phyloP scores from a whole-genome alignment of 441 rosid species.

The Breynia disticha region DNA sequence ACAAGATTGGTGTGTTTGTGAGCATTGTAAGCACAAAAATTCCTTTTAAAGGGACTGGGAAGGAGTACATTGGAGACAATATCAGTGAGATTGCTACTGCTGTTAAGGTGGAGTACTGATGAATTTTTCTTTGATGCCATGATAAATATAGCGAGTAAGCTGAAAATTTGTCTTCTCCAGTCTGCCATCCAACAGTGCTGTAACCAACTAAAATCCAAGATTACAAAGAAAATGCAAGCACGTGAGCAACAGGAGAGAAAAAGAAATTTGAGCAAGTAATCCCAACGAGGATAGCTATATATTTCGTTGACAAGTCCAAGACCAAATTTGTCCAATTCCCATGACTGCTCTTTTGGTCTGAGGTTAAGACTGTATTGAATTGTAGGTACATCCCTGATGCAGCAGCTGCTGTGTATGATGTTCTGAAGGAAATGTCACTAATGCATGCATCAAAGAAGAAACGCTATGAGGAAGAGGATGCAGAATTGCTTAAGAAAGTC shows the following conservation, averaged over 20 bases:
- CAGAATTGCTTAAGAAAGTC: constrained; percentile 48
- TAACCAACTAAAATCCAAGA: constrained; percentile 86
- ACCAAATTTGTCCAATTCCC: too few species aligned
- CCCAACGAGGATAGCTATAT: not conserved
- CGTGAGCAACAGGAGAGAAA: constrained; percentile 96
- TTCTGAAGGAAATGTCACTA: constrained; percentile 62
- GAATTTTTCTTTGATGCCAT: not conserved
- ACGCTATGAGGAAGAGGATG: constrained; percentile 43
- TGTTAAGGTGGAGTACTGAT: constrained; percentile 55
- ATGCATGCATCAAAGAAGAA: constrained; percentile 47
- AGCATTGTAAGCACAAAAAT: constrained; percentile 96
- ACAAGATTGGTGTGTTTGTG: constrained; percentile 87
- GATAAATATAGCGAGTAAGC: constrained; percentile 11
- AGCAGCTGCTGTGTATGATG: constrained; percentile 65
- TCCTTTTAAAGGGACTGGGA: constrained; percentile 97
- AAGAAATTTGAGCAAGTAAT: constrained; percentile 80
- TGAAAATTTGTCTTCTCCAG: constrained; percentile 33
- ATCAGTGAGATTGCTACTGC: constrained; percentile 87
- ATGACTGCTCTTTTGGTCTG: too few species aligned
- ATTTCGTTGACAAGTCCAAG: too few species aligned
- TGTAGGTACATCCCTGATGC: constrained; percentile 90
- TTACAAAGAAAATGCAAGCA: constrained; percentile 71
- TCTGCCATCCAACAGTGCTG: constrained; percentile 93
- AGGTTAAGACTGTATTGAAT: not conserved
- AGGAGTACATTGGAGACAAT: constrained; percentile 98